Evolutionary conservation across 345 rosid genomes (phyloP).

Genomic region (Eucalyptus erythrocorys): DNA sequence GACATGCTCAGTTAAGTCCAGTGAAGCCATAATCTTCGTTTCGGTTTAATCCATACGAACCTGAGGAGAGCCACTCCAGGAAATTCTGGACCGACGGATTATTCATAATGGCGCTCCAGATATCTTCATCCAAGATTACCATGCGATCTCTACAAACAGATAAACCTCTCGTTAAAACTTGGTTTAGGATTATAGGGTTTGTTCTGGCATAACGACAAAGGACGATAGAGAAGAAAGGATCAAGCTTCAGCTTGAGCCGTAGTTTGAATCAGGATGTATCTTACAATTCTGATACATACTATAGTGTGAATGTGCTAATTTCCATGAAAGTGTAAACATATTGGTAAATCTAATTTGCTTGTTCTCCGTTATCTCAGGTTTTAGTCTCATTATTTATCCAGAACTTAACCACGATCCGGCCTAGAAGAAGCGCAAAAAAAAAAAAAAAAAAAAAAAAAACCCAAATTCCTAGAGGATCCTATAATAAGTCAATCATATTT

Average conservation of each 20-base stretch:
- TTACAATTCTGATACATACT: not conserved
- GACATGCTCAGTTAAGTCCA: not conserved
- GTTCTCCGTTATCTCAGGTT: not conserved
- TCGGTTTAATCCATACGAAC: not conserved
- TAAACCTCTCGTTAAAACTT: not conserved
- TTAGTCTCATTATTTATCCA: not conserved
- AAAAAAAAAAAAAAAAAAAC: too few species aligned
- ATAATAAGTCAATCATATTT: too few species aligned
- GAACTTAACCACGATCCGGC: not conserved
- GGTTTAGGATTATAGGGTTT: not conserved
- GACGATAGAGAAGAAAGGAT: not conserved
- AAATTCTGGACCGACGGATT: constrained; percentile 26
- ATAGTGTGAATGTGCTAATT: not conserved
- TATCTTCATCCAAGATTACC: constrained; percentile 24
- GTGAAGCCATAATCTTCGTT: not conserved
- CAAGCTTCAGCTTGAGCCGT: not conserved
- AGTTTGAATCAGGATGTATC: not conserved
- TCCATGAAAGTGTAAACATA: not conserved
- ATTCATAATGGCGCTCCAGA: constrained; percentile 42
- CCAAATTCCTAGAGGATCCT: not conserved
- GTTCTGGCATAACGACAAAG: not conserved
- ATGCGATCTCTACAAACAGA: constrained; percentile 22
- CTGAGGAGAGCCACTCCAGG: constrained; percentile 1
- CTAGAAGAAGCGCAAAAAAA: too few species aligned
- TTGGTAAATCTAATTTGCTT: not conserved